These are phyloP conservation scores for Gliomastix tumulicola DNA, from an alignment of 2,329 filamentous ascomycete species.

Conservation along the genomic window DNA sequence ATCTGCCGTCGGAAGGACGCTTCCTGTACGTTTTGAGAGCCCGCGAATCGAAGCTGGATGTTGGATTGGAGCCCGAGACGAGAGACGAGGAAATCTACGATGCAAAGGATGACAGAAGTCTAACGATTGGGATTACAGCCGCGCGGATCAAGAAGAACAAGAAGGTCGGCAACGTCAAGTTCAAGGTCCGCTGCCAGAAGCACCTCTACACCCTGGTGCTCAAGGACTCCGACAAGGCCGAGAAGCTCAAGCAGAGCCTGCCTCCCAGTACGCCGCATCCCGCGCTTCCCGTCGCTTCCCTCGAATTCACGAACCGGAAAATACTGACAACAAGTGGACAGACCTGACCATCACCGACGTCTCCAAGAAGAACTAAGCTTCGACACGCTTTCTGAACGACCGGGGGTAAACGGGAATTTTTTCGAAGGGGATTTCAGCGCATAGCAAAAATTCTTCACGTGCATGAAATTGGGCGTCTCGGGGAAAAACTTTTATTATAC, in stretches of 20 bases:
- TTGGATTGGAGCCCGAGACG: constrained; percentile 50
- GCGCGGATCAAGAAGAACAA: constrained; percentile 95
- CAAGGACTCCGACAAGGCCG: constrained; percentile 98
- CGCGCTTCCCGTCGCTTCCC: constrained; percentile 2
- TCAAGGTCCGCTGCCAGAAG: constrained; percentile 98
- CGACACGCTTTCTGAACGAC: too few relatives aligned
- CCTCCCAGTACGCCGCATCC: constrained; percentile 73
- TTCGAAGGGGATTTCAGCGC: too few relatives aligned
- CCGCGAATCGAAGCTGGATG: constrained; percentile 93
- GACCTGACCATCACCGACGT: constrained; percentile 47
- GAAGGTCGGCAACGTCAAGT: constrained; percentile 91
- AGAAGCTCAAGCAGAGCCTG: constrained; percentile 99
- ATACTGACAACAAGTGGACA: constrained; percentile 13
- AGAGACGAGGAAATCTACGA: not conserved
- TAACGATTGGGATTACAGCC: constrained; percentile 41
- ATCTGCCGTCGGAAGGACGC: constrained; percentile 99
- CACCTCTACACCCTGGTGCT: constrained; percentile 97
- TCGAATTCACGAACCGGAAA: not conserved
- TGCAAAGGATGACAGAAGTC: not conserved
- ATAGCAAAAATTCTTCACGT: too few relatives aligned
- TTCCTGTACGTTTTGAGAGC: constrained; percentile 72
- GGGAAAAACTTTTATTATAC: too few relatives aligned
- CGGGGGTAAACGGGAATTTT: too few relatives aligned
- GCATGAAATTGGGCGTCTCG: too few relatives aligned
- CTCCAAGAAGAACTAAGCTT: constrained; percentile 45